Conservation (phyloP, 2,329 filamentous ascomycete genomes). For the Penicillium sp. region DNA sequence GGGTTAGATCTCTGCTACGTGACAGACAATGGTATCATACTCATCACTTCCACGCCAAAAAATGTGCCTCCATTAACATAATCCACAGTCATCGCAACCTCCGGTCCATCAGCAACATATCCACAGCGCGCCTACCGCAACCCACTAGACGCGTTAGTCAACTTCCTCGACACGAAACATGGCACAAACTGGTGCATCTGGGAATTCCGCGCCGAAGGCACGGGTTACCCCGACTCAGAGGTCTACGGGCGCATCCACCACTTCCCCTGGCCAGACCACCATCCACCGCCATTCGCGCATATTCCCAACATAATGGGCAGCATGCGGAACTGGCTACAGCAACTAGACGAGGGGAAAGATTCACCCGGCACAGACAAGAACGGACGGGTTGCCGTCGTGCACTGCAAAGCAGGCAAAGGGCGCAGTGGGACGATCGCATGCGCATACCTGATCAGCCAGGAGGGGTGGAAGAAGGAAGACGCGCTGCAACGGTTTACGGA, state of each 20-base stretch:
- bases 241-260: slow-evolving; percentile 84
- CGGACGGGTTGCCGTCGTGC: slow-evolving; percentile 77
- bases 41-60: background rate
- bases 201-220: slow-evolving; percentile 96
- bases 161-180: slow-evolving; percentile 84
- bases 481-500: slow-evolving; percentile 71
- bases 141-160: slow-evolving; percentile 79
- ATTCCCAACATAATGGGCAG: slow-evolving; percentile 86
- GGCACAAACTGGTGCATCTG: slow-evolving; percentile 86
- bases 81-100: slow-evolving; percentile 63
- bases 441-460: slow-evolving; percentile 85
- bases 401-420: slow-evolving; percentile 97
- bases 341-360: slow-evolving; percentile 28
- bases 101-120: slow-evolving; percentile 83
- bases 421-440: slow-evolving; percentile 84
- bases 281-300: slow-evolving; percentile 87
- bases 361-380: slow-evolving; percentile 27
- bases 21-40: slow-evolving; percentile 62
- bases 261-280: slow-evolving; percentile 96
- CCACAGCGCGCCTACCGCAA: slow-evolving; percentile 92
- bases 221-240: slow-evolving; percentile 86
- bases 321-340: slow-evolving; percentile 82
- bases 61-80: background rate
- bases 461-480: slow-evolving; percentile 65
- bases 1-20: slow-evolving; percentile 95